Evolutionary conservation across 2,329 filamentous ascomycete species (phyloP).

Genomic region (Capronia epimyces): DNA sequence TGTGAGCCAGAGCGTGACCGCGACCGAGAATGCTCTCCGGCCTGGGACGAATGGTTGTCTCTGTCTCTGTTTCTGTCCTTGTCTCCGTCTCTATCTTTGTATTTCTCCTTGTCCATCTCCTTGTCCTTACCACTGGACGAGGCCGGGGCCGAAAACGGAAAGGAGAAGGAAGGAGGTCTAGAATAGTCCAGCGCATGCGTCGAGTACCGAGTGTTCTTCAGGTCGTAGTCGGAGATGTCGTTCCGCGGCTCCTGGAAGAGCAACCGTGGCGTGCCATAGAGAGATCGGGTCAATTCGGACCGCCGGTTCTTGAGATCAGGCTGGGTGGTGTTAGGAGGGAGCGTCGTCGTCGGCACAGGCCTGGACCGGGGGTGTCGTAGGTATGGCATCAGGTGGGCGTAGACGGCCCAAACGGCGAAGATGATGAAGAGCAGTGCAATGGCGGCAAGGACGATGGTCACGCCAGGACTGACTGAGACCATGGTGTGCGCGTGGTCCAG

Average conservation of each 20-base stretch:
- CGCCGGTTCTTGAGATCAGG: not conserved
- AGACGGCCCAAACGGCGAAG: not conserved
- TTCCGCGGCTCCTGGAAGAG: not conserved
- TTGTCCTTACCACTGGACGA: not conserved
- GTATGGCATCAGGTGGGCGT: not conserved
- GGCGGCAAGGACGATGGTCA: not conserved
- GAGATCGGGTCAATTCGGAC: not conserved
- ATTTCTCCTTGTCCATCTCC: no score
- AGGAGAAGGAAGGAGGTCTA: not conserved
- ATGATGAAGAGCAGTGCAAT: not conserved
- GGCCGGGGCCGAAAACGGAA: not conserved
- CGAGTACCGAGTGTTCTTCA: slow-evolving; percentile 1
- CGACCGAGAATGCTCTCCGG: not conserved
- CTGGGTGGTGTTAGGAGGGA: not conserved
- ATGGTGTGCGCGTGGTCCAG: not conserved
- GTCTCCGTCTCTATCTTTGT: no score
- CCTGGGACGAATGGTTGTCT: not conserved
- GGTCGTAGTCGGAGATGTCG: slow-evolving; percentile 1
- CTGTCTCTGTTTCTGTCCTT: no score
- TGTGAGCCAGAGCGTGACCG: not conserved
- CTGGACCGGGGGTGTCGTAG: not conserved
- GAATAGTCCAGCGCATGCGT: slow-evolving; percentile 2
- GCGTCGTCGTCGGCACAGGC: not conserved
- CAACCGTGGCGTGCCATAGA: not conserved
- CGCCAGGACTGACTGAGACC: not conserved